Evolutionary conservation across 768 basidiomycete species (phyloP).

Genomic region (Boletus sp.): DNA sequence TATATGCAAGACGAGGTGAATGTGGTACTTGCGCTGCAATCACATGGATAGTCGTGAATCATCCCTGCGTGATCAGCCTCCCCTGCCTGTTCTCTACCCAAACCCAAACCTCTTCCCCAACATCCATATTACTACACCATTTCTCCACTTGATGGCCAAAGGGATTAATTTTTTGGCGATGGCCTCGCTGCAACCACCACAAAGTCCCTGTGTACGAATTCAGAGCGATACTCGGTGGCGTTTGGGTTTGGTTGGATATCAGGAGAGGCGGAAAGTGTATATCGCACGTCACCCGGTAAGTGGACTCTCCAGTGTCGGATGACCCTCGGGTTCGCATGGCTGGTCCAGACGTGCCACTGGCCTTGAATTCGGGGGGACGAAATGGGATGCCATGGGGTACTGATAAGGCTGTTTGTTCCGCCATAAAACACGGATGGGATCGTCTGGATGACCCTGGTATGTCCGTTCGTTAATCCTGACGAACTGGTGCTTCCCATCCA

Average conservation of each 20-base stretch:
- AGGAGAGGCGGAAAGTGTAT: background rate
- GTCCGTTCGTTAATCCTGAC: slow-evolving; percentile 1
- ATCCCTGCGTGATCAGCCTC: slow-evolving; percentile 10
- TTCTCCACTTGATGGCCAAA: slow-evolving; percentile 14
- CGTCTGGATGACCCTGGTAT: background rate
- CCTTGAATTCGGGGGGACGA: background rate
- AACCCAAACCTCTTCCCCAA: background rate
- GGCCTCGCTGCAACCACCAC: background rate
- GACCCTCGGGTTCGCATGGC: background rate
- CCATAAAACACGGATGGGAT: background rate
- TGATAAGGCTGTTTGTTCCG: background rate
- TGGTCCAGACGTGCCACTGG: slow-evolving; percentile 17
- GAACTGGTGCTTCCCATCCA: background rate
- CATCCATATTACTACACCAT: slow-evolving; percentile 2
- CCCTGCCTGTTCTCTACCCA: slow-evolving; percentile 11
- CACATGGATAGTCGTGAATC: background rate
- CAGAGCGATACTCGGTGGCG: background rate
- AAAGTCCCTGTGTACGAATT: slow-evolving; percentile 10
- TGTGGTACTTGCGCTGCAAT: background rate
- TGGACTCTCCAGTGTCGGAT: background rate
- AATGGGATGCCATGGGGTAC: background rate
- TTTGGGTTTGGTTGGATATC: background rate
- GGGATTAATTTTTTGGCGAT: background rate
- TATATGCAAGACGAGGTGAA: background rate
- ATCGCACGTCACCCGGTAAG: background rate